These are phyloP conservation scores for Podospora conica DNA, from an alignment of 495 filamentous ascomycete species.

Conservation along the genomic window DNA sequence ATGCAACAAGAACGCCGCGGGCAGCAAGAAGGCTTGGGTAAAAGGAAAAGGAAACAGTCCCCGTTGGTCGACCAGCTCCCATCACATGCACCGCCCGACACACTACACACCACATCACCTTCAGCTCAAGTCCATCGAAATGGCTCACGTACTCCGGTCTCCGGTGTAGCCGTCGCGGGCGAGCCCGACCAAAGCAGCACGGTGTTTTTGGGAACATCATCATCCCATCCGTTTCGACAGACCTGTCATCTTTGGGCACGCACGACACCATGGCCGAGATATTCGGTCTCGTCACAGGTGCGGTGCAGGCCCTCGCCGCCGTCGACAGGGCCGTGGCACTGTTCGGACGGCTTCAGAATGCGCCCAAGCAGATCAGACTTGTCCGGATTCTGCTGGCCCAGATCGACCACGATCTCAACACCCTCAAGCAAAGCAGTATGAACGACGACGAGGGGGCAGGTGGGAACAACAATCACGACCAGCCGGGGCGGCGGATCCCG, in stretches of 20 bases:
- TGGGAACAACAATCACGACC: not conserved
- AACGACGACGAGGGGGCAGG: not conserved
- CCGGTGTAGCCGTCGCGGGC: not conserved
- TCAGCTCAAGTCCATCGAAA: not conserved
- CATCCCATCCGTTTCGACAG: not conserved
- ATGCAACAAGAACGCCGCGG: not conserved
- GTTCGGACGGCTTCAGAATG: slow-evolving; percentile 3
- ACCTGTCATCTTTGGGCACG: too few species aligned
- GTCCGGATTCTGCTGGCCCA: not conserved
- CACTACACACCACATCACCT: not conserved
- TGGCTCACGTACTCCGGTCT: not conserved
- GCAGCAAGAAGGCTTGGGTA: not conserved
- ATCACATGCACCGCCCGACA: not conserved
- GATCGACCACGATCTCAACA: not conserved
- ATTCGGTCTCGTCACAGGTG: not conserved
- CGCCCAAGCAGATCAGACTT: not conserved
- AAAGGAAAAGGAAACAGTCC: not conserved
- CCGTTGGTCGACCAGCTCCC: not conserved
- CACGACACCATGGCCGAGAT: not conserved
- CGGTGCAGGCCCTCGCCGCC: not conserved
- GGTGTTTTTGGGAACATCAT: not conserved
- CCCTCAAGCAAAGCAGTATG: not conserved
- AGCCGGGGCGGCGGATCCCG: not conserved
- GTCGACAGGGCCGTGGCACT: not conserved
- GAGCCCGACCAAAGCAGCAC: not conserved